Conservation (phyloP, 1,139 yeast genomes). For the Candida smagusa region DNA sequence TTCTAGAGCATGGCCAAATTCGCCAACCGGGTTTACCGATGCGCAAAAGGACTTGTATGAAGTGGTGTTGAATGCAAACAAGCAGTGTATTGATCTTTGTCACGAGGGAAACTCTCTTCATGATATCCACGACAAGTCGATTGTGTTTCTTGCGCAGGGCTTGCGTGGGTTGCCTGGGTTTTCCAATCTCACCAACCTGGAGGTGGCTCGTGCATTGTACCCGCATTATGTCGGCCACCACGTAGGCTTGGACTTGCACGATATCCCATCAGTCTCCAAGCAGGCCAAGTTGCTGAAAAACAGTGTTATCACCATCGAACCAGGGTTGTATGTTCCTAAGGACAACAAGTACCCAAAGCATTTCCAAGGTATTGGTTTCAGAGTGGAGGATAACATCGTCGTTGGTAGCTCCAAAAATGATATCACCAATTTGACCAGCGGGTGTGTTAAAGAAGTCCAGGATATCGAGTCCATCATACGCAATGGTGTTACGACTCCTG, state of each 20-base stretch:
- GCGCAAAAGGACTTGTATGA: slow-evolving; percentile 86
- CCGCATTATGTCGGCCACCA: slow-evolving; percentile 98
- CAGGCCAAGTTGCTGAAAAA: slow-evolving; percentile 50
- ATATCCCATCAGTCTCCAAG: slow-evolving; percentile 61
- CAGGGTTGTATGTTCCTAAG: slow-evolving; percentile 86
- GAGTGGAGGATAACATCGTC: slow-evolving; percentile 91
- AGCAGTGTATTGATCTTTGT: slow-evolving; percentile 70
- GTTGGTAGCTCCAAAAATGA: slow-evolving; percentile 60
- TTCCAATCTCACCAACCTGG: slow-evolving; percentile 43
- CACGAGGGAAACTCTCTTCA: slow-evolving; percentile 56
- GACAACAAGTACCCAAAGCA: slow-evolving; percentile 68
- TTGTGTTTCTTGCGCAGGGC: slow-evolving; percentile 56
- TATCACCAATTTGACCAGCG: slow-evolving; percentile 59
- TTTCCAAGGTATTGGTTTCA: slow-evolving; percentile 85
- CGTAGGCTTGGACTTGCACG: slow-evolving; percentile 91
- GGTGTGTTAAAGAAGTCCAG: slow-evolving; percentile 78
- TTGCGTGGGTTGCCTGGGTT: slow-evolving; percentile 71
- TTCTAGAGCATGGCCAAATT: slow-evolving; percentile 94
- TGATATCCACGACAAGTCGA: slow-evolving; percentile 73
- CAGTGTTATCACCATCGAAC: slow-evolving; percentile 89
- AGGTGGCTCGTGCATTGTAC: slow-evolving; percentile 57
- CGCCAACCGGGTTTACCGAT: slow-evolving; percentile 58
- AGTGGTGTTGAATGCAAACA: slow-evolving; percentile 82
- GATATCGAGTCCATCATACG: slow-evolving; percentile 70
- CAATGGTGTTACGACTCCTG: slow-evolving; percentile 53